These are phyloP conservation scores for Aspergillus versicolor DNA, from an alignment of 2,329 filamentous ascomycete genomes.

Conservation along the genomic window DNA sequence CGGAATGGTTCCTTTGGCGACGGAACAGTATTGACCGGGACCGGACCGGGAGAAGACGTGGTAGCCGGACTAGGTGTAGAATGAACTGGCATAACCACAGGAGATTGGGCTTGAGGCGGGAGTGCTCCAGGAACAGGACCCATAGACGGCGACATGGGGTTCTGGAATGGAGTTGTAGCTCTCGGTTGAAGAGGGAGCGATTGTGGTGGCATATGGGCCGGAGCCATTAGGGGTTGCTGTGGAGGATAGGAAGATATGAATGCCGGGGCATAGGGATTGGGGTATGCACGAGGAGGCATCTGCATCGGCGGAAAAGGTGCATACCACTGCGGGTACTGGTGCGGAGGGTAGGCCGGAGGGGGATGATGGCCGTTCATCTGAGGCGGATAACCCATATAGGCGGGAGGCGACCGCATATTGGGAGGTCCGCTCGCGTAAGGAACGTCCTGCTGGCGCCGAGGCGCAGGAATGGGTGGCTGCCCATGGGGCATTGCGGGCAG, in stretches of 20 bases:
- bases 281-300: slow-evolving; percentile 40
- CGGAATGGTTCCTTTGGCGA: slow-evolving; percentile 47
- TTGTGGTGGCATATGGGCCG: slow-evolving; percentile 36
- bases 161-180: slow-evolving; percentile 38
- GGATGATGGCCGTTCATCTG: slow-evolving; percentile 56
- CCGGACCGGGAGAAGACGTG: slow-evolving; percentile 31
- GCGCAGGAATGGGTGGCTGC: slow-evolving; percentile 51
- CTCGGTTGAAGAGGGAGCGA: slow-evolving; percentile 38
- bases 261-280: slow-evolving; percentile 43
- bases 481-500: slow-evolving; percentile 46
- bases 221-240: slow-evolving; percentile 40
- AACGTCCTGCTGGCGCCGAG: slow-evolving; percentile 48
- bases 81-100: slow-evolving; percentile 23
- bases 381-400: slow-evolving; percentile 58
- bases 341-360: slow-evolving; percentile 42
- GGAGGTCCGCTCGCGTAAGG: slow-evolving; percentile 45
- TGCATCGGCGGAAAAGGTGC: slow-evolving; percentile 43
- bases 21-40: slow-evolving; percentile 22
- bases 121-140: slow-evolving; percentile 27
- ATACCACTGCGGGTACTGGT: slow-evolving; percentile 50
- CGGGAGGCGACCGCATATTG: slow-evolving; percentile 58
- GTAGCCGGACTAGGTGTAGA: slow-evolving; percentile 32
- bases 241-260: slow-evolving; percentile 46
- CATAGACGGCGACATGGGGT: slow-evolving; percentile 36
- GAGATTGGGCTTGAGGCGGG: slow-evolving; percentile 29